phyloP scores from a whole-genome alignment of 2,329 filamentous ascomycete species.

The Neofusicoccum sp. region DNA sequence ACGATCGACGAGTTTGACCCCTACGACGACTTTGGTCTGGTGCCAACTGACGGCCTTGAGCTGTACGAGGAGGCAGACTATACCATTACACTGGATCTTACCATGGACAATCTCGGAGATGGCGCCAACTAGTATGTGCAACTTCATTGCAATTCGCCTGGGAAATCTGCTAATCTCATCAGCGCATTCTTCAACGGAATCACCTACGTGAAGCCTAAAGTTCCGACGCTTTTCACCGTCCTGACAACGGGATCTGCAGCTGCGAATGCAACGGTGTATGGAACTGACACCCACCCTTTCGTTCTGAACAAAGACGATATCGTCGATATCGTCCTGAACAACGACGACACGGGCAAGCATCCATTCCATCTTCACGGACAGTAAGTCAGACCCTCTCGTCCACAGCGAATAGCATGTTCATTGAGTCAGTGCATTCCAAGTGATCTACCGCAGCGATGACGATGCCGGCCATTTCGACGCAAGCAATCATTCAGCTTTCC shows the following conservation, averaged over 20 bases:
- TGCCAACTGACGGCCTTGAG: conserved; percentile 64
- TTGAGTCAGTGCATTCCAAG: conserved; percentile 29
- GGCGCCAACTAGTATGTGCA: conserved; percentile 61
- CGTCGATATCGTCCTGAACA: conserved; percentile 77
- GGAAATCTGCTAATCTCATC: background rate
- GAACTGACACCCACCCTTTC: conserved; percentile 56
- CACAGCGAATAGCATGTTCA: too few species aligned
- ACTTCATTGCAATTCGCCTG: background rate
- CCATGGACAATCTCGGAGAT: conserved; percentile 66
- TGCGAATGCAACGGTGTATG: conserved; percentile 44
- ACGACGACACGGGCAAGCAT: conserved; percentile 68
- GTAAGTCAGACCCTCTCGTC: too few species aligned
- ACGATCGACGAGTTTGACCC: conserved; percentile 61
- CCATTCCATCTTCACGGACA: conserved; percentile 68
- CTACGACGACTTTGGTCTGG: conserved; percentile 71
- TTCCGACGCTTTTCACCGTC: conserved; percentile 76
- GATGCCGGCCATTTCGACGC: conserved; percentile 30
- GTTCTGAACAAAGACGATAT: conserved; percentile 65
- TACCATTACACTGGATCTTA: conserved; percentile 57
- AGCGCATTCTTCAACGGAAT: conserved; percentile 65
- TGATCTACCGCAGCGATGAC: conserved; percentile 31
- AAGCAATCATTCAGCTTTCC: conserved; percentile 32
- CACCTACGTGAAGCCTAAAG: conserved; percentile 71
- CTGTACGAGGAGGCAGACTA: conserved; percentile 63
- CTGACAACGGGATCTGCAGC: conserved; percentile 58